Evolutionary conservation across 192 early-diverging fungal genomes (phyloP).

Genomic region (Rhizophlyctis rosea): DNA sequence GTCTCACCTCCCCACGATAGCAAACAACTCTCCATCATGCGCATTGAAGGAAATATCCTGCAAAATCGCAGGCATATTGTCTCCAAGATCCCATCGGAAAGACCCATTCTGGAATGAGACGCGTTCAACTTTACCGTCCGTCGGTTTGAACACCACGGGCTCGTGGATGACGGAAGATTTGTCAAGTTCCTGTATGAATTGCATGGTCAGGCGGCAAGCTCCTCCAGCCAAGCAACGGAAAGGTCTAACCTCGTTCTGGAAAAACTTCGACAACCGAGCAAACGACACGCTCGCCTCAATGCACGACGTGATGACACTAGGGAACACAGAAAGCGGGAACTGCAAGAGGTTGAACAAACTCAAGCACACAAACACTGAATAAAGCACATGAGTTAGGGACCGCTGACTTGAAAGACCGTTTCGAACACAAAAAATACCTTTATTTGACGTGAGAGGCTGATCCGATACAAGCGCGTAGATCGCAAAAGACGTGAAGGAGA

Average conservation of each 20-base stretch:
- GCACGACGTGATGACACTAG: constrained; percentile 70
- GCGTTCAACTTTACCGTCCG: constrained; percentile 16
- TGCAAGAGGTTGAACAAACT: constrained; percentile 89
- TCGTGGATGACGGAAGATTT: constrained; percentile 54
- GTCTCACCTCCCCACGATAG: constrained; percentile 38
- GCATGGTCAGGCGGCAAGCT: neutral
- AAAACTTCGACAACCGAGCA: constrained; percentile 74
- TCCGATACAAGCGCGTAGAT: constrained; percentile 66
- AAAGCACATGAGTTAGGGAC: no score
- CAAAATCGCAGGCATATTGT: constrained; percentile 18
- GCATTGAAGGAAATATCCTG: constrained; percentile 52
- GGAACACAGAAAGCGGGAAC: constrained; percentile 84
- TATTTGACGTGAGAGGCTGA: constrained; percentile 56
- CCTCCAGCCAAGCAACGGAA: neutral
- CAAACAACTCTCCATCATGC: constrained; percentile 50
- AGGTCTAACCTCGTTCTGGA: constrained; percentile 55
- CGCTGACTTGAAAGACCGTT: no score
- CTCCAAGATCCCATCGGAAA: constrained; percentile 44
- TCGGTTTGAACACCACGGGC: constrained; percentile 23
- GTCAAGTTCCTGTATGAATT: constrained; percentile 63
- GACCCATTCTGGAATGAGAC: constrained; percentile 38
- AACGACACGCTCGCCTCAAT: constrained; percentile 84
- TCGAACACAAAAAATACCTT: no score
- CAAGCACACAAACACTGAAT: constrained; percentile 77
- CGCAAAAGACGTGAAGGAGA: constrained; percentile 79